These are phyloP conservation scores for Chaetomiaceae sp. DNA, from an alignment of 2,329 filamentous ascomycete species.

Conservation along the genomic window DNA sequence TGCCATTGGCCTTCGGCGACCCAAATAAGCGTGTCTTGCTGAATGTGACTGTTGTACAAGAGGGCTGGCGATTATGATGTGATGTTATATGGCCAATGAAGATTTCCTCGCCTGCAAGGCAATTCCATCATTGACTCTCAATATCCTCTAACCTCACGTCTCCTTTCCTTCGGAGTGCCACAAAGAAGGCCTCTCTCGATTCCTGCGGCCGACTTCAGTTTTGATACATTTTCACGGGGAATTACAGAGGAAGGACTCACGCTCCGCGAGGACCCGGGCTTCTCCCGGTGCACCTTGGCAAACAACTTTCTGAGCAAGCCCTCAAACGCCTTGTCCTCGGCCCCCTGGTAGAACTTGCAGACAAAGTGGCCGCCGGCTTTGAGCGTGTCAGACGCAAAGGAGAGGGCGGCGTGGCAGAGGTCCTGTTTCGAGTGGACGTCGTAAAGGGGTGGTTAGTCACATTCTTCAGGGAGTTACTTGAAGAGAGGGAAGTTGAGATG, in stretches of 20 bases:
- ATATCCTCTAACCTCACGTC: constrained; percentile 31
- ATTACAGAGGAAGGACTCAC: constrained; percentile 47
- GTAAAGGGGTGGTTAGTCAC: neutral
- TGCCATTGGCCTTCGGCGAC: constrained; percentile 12
- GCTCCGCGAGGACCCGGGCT: constrained; percentile 83
- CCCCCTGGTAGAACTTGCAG: constrained; percentile 95
- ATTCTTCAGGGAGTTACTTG: neutral
- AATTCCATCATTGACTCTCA: constrained; percentile 6
- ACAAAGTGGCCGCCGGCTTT: constrained; percentile 82
- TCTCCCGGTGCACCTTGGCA: constrained; percentile 74
- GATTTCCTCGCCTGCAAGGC: neutral
- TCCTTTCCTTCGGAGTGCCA: constrained; percentile 66
- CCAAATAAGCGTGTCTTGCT: neutral
- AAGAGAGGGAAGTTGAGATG: neutral
- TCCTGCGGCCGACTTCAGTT: constrained; percentile 42
- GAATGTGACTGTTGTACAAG: neutral
- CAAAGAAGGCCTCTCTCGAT: constrained; percentile 82
- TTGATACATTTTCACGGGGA: neutral
- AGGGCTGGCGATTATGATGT: neutral
- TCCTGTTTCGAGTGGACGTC: constrained; percentile 54
- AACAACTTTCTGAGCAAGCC: constrained; percentile 71
- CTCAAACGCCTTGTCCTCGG: constrained; percentile 79
- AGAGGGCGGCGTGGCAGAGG: constrained; percentile 78
- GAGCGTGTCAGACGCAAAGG: constrained; percentile 81
- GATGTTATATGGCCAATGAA: neutral